Base-by-base conservation (phyloP, 2,329 filamentous ascomycete genomes). In the Cercospora canescens region DNA sequence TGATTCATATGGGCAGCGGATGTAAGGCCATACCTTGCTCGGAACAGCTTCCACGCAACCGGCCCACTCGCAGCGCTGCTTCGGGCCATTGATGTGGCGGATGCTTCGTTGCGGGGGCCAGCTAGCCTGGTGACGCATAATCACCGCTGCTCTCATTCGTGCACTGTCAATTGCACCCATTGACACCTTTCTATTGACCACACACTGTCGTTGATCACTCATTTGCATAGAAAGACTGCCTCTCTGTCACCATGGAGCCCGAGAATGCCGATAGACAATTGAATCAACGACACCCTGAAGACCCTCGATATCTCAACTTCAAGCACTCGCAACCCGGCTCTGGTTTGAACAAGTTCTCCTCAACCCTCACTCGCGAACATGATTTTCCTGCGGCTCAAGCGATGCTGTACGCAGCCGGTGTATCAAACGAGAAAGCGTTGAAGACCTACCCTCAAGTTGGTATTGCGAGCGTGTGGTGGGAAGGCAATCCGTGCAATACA, bases 401-500 rank as follows among this genome's bases (percentile, higher is more conserved):
- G 48, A 97, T 97, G 94, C 86, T 98, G 24, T 98, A 96, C 80
- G 94, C 91, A 14, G 93, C 94, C 8, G 94, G 94, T 26, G 91
- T 98, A 35, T 92, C 93, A 1, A 87, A 93, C 76, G 85, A 88
- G 73, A 84, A 95, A 63, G 88, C 89, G 75, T 96, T 98, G 92
- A 94, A 94, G 81, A 94, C 86, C 64, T 91, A 91, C 61, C 92
- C 94, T 12, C 94, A 98, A 70, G 91, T 98, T 28, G 94, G 94
- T 65, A 88, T 97, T 75, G 91, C 93, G 7, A 93, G 91, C 5
- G 92, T 97, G 4, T 97, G 94, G 94, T 98, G 94, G 94, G 93
- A 97, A 80, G 94, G 94, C 30, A 97, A 97, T 77, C 70, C 94
- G 39, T 97, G 94, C 88, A 97, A 97, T 64, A 76, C 65, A 39